These are phyloP conservation scores for Colletotrichum liaoningense DNA, from an alignment of 2,329 filamentous ascomycete species.

Conservation along the genomic window DNA sequence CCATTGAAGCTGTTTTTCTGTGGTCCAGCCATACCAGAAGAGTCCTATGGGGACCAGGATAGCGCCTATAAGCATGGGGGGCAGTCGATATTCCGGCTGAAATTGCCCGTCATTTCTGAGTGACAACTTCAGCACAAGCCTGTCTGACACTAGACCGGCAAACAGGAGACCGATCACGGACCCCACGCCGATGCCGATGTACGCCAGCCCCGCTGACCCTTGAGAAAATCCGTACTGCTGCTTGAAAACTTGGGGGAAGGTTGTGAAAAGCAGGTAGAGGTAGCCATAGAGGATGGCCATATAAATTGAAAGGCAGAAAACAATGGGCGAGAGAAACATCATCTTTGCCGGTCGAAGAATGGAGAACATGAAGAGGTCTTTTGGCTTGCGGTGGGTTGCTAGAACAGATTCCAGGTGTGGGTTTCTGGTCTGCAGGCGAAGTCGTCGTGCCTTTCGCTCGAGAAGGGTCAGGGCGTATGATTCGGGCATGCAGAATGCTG, in stretches of 20 bases:
- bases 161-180: conserved; percentile 4
- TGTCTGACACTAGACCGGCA: conserved; percentile 15
- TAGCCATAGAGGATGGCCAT: conserved; percentile 59
- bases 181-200: conserved; percentile 11
- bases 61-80: conserved; percentile 47
- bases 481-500: conserved; percentile 56
- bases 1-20: conserved; percentile 65
- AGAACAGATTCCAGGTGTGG: conserved; percentile 65
- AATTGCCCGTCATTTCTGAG: conserved; percentile 27
- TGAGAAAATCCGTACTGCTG: conserved; percentile 48
- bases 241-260: conserved; percentile 59
- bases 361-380: conserved; percentile 54
- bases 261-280: conserved; percentile 63
- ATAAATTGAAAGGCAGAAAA: conserved; percentile 42
- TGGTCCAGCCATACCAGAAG: conserved; percentile 43
- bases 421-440: conserved; percentile 65
- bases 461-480: conserved; percentile 61
- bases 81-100: conserved; percentile 39
- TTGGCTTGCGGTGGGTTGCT: conserved; percentile 49
- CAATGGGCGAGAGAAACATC: conserved; percentile 42
- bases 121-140: conserved; percentile 6
- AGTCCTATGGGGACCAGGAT: conserved; percentile 49
- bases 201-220: conserved; percentile 30
- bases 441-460: conserved; percentile 50
- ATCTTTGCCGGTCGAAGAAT: conserved; percentile 61